Evolutionary conservation across 176 grass and related monocot genomes (phyloP), one percentile per base, ranked within the genome.

Genomic region (Poa pratensis): DNA sequence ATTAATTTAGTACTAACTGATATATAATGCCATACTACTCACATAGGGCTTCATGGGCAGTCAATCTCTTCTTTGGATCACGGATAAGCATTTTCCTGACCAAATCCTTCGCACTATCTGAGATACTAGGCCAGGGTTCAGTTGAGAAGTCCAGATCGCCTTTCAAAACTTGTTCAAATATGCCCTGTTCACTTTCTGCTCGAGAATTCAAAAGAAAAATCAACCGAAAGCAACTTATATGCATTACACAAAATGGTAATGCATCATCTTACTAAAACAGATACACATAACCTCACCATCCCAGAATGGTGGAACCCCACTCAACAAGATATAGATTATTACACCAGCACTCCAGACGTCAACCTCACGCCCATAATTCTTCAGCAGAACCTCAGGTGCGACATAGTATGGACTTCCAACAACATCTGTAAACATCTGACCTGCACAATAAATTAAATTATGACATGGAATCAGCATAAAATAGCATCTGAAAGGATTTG

Each of bases 91-190:
- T 94, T 81, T 89, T 91, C 60, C 89, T 89, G n/a, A 94, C 92
- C 78, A 94, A 87, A 87, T 91, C 92, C 78, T 94, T 91, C 50
- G 92, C 92, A 82, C 87, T 89, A 12, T 94, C 92, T 85, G 92
- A 94, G 66, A 94, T 94, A 53, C 84, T 87, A 69, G 92, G 92
- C 92, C 92, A 94, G 18, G 92, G 92, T 18, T 94, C 92, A 16
- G 92, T 80, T 1, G 89, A 84, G 46, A 94, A 91, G 77, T 94
- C 92, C 8, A 94, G 87, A 15, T 91, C 81, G 59, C 92, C 92
- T 91, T 91, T 91, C 68, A 94, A 87, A 75, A 94, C 92, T 91
- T 94, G 89, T 88, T 94, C 92, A 87, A 94, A 94, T 91, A 94
- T 94, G 5, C 92, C 92, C 82, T 94, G 92, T 74, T 94, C 92